Evolutionary conservation across 352 stramenopile species (phyloP), one percentile per base, ranked within the genome.

Genomic region (Pythium apleroticum): DNA sequence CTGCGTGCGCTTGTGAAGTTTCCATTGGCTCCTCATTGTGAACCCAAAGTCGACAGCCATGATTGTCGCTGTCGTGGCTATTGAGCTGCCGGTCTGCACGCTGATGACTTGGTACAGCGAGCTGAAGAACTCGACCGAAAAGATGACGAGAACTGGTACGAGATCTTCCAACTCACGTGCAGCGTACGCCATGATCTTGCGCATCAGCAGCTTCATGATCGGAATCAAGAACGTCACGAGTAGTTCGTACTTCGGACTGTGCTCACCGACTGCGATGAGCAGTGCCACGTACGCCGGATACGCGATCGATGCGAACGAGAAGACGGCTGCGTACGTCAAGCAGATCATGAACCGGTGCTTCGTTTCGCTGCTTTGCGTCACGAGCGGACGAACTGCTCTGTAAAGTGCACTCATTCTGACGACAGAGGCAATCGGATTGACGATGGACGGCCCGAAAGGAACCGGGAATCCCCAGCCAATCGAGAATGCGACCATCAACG

Each of bases 81-180:
- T 58, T 0, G 69, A 75, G 55, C 72, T 67, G 7, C 66, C 62
- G 22, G 45, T 63, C 22, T 80, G 66, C 63, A 80, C 76, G 35
- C 66, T 75, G 0, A 63, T 70, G 0, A 65, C 54, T 17, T 73
- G 60, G 37, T 74, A 77, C 4, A 80, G 30, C 14, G 66, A 58
- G 24, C 72, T 73, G 35, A 76, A 75, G 0, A 80, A 68, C 33
- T 80, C 69, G 31, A 80, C 68, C 3, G 71, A 74, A 28, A 77
- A 75, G 1, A 75, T 65, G 17, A 62, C 31, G 5, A 72, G 57
- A 5, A 70, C 39, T 3, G 69, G 69, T 3, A 76, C 19, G 19
- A 71, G 70, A 39, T 79, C 69, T 56, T 71, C 66, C 20, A 71
- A 48, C 4, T 76, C 30, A 10, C 12, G 33, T 17, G 33, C 8